Percentiles rank a stretch among this genome's conserved stretches.
phyloP scores from a whole-genome alignment of 305 asterid genomes.

The Solanum hybrid region DNA sequence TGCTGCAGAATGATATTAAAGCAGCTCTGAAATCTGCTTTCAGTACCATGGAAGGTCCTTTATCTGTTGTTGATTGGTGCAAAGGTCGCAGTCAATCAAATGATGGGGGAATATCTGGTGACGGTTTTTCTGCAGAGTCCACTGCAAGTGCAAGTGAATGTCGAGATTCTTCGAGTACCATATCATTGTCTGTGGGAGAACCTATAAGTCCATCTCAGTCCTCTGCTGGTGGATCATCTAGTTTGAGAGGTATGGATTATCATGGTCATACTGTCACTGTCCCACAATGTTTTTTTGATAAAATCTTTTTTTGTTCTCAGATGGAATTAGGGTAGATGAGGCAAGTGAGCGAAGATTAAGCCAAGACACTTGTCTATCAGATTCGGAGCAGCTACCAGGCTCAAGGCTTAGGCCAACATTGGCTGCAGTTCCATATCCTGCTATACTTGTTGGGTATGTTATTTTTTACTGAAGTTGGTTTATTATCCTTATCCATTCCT shows the following conservation, averaged over 20 bases:
- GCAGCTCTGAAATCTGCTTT: conserved; percentile 93
- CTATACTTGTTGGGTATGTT: conserved; percentile 94
- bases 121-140: conserved; percentile 84
- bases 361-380: conserved; percentile 42
- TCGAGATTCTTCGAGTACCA: conserved; percentile 88
- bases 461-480: background rate
- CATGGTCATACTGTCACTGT: background rate
- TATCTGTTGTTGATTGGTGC: conserved; percentile 90
- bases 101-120: conserved; percentile 61
- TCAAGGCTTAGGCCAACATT: conserved; percentile 75
- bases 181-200: conserved; percentile 68
- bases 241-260: conserved; percentile 47
- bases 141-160: conserved; percentile 91
- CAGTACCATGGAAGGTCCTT: conserved; percentile 88
- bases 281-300: background rate
- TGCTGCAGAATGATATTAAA: conserved; percentile 96
- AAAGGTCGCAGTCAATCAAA: conserved; percentile 76
- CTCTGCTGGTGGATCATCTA: conserved; percentile 54
- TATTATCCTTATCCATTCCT: background rate
- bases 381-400: conserved; percentile 65
- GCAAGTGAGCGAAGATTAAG: conserved; percentile 38
- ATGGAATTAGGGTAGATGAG: conserved; percentile 68
- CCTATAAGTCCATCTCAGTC: conserved; percentile 84
- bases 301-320: conserved; percentile 33
- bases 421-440: conserved; percentile 89